These are phyloP conservation scores for Candida labiduridarum DNA, from an alignment of 1,139 yeast species.

Conservation along the genomic window DNA sequence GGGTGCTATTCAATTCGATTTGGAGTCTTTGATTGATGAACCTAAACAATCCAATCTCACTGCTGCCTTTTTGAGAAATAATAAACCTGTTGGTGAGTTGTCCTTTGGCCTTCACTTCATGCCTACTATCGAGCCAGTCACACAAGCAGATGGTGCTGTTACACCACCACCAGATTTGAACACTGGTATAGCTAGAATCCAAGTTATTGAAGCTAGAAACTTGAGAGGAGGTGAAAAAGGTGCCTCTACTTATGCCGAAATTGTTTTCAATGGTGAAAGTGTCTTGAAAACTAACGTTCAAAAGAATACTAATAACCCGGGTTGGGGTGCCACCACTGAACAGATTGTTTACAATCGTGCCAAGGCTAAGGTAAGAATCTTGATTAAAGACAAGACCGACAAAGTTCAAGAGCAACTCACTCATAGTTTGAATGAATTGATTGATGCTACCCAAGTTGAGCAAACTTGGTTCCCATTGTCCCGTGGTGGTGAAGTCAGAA, in stretches of 20 bases:
- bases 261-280: constrained; percentile 62
- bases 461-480: constrained; percentile 73
- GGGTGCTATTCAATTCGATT: constrained; percentile 77
- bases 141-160: constrained; percentile 80
- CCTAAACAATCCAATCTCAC: constrained; percentile 54
- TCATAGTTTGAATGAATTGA: constrained; percentile 66
- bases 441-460: constrained; percentile 78
- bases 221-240: constrained; percentile 46
- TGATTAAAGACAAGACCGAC: constrained; percentile 62
- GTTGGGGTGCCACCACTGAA: constrained; percentile 69
- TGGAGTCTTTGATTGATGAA: constrained; percentile 63
- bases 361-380: constrained; percentile 64
- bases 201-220: constrained; percentile 54
- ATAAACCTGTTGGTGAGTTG: constrained; percentile 77
- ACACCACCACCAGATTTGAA: constrained; percentile 91
- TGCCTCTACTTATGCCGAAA: constrained; percentile 69
- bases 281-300: constrained; percentile 57
- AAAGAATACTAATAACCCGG: constrained; percentile 68
- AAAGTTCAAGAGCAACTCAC: constrained; percentile 62
- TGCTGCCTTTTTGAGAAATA: constrained; percentile 71
- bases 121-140: constrained; percentile 77
- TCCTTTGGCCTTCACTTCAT: constrained; percentile 70
- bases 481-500: constrained; percentile 71
- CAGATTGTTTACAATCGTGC: constrained; percentile 75
- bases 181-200: constrained; percentile 81